Base-by-base conservation (phyloP, 73 alveolate genomes). In the Paraurostyla sp. region DNA sequence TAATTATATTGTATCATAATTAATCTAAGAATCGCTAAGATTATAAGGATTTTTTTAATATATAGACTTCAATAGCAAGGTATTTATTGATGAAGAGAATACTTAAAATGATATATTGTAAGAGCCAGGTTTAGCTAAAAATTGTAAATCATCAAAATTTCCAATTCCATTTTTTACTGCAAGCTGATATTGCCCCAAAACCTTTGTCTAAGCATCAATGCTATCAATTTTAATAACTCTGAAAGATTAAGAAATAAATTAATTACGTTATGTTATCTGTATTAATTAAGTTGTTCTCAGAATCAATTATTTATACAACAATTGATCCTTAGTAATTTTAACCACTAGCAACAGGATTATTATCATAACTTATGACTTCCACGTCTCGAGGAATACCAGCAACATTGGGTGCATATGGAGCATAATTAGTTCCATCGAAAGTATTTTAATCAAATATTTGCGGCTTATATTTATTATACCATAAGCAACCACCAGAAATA, bases 91-190 rank as follows among this genome's bases (percentile, higher is more conserved):
- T 4, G 52, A 6, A 23, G 80, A 68, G 35, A 35, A 36, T 13
- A 68, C 22, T 62, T 20, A 35, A 22, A 22, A 62, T 23, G 9
- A 15, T 9, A 62, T 23, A 35, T 29, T 29, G 16, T 6, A 9
- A 11, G 46, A 20, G 29, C 51, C 51, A 23, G 80, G 80, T 15
- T 23, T 7, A 22, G 80, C 48, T 23, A 6, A 15, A 62, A 62
- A 62, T 15, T 20, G 11, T 30, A 62, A 6, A 62, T 62, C 51
- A 62, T 27, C 15, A 62, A 62, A 62, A 15, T 6, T 29, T 25
- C 80, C 80, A 22, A 30, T 22, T 62, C 80, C 80, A 13, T 62
- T 62, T 62, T 20, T 20, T 20, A 62, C 80, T 30, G 7, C 29
- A 9, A 62, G 20, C 56, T 62, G 25, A 62, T 7, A 7, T 29